A percentile compares a stretch with the other conserved stretches of the same genome.
phyloP scores from a whole-genome alignment of 768 basidiomycete genomes.

The Cystoderma amianthinum region DNA sequence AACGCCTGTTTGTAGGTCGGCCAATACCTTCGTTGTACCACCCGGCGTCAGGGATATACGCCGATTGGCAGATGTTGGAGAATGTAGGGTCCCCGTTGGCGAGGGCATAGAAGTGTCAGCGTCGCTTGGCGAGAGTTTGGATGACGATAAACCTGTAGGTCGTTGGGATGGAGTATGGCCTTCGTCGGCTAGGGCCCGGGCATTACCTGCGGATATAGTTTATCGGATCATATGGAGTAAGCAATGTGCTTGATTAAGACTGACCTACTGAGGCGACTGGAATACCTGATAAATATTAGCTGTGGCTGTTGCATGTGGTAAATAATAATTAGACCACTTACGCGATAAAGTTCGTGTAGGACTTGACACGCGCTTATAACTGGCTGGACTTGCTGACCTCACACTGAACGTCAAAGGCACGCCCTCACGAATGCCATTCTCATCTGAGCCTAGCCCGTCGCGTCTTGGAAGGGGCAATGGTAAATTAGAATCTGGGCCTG shows the following conservation, averaged over 20 bases:
- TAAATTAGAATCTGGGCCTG: slow-evolving; percentile 70
- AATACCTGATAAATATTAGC: slow-evolving; percentile 44
- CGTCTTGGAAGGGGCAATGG: slow-evolving; percentile 52
- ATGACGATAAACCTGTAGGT: slow-evolving; percentile 17
- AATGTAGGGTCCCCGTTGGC: slow-evolving; percentile 33
- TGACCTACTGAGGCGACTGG: slow-evolving; percentile 73
- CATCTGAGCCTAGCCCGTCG: slow-evolving; percentile 31
- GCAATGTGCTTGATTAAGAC: slow-evolving; percentile 23
- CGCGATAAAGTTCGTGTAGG: slow-evolving; percentile 77
- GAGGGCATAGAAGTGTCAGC: slow-evolving; percentile 21
- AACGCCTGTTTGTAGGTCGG: slow-evolving; percentile 82
- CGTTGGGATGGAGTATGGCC: slow-evolving; percentile 33
- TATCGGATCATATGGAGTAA: slow-evolving; percentile 14
- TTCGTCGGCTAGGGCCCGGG: slow-evolving; percentile 77
- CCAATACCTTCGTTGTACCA: slow-evolving; percentile 82
- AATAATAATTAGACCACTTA: slow-evolving; percentile 32
- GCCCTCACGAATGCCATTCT: slow-evolving; percentile 66
- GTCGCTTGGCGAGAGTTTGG: slow-evolving; percentile 26
- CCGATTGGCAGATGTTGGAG: slow-evolving; percentile 46
- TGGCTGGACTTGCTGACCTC: slow-evolving; percentile 26
- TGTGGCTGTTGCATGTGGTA: slow-evolving; percentile 8
- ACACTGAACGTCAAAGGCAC: slow-evolving; percentile 53
- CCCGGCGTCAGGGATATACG: slow-evolving; percentile 63
- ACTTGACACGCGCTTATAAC: slow-evolving; percentile 52
- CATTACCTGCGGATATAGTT: slow-evolving; percentile 56